Percentiles rank a stretch among this genome's conserved stretches.
Conservation (phyloP, 805 yeast genomes). For the Myxozyma neglecta region DNA sequence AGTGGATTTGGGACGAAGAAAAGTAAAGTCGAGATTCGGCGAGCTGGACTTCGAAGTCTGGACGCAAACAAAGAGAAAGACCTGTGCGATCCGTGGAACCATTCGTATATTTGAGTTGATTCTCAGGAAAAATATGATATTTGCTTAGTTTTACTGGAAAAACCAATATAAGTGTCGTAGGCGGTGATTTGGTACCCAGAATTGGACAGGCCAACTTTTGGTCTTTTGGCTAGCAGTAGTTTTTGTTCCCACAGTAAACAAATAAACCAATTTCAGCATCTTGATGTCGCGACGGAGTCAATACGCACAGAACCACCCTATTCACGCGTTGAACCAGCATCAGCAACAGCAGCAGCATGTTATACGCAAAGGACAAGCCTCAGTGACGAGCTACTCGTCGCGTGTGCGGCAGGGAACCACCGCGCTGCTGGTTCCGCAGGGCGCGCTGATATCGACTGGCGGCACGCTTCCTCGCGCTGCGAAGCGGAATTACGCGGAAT, state of each 20-base stretch:
- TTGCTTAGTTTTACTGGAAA: no score
- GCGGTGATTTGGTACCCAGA: no score
- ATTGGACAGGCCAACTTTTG: no score
- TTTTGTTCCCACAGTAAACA: no score
- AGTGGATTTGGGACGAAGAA: neutral
- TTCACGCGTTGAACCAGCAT: neutral
- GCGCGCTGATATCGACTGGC: conserved; percentile 24
- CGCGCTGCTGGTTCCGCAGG: conserved; percentile 29
- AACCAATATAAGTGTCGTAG: no score
- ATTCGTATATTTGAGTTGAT: no score
- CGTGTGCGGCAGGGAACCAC: conserved; percentile 30
- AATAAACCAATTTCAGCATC: no score
- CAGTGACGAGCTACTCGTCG: conserved; percentile 25
- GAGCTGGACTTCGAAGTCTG: no score
- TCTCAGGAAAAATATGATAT: no score
- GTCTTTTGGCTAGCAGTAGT: no score
- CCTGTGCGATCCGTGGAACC: no score
- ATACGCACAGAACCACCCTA: conserved; percentile 1
- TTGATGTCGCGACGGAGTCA: conserved; percentile 4
- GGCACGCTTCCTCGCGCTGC: conserved; percentile 26
- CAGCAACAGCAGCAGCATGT: neutral
- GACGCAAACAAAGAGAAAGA: neutral
- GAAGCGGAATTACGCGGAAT: conserved; percentile 27
- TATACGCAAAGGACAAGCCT: conserved; percentile 29
- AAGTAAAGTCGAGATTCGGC: neutral